Conservation (phyloP, 1,284 basidiomycete genomes). For the Malassezia restricta region DNA sequence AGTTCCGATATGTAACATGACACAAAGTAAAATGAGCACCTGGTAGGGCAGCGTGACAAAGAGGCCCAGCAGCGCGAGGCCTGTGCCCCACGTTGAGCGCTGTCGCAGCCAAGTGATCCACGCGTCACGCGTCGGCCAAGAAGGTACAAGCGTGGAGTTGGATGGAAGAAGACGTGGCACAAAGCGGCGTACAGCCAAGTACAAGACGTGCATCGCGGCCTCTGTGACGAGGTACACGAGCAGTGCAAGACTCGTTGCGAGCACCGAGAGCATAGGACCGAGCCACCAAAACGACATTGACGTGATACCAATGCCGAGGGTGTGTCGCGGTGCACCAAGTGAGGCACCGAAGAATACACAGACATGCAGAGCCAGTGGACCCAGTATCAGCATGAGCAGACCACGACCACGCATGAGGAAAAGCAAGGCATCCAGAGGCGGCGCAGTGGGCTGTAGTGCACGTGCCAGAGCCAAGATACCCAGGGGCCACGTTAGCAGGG, state of each 20-base stretch:
- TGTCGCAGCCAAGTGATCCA: not conserved
- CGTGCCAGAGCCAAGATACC: conserved; percentile 17
- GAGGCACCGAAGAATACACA: not conserved
- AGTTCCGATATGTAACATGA: conserved; percentile 57
- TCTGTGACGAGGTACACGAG: not conserved
- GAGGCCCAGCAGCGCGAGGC: conserved; percentile 55
- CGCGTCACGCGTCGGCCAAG: not conserved
- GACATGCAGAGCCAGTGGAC: not conserved
- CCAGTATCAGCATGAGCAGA: not conserved
- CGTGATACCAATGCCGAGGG: conserved; percentile 3
- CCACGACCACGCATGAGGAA: not conserved
- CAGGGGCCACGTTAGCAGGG: conserved; percentile 26
- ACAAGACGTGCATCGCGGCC: not conserved
- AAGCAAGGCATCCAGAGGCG: conserved; percentile 2
- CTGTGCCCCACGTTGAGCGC: not conserved
- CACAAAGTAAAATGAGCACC: conserved; percentile 70
- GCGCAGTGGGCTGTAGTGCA: not conserved
- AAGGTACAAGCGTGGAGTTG: not conserved
- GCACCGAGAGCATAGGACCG: conserved; percentile 14
- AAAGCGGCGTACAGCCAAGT: not conserved
- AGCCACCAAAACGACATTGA: conserved; percentile 5
- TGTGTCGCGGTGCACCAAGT: not conserved
- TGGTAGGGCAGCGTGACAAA: conserved; percentile 73
- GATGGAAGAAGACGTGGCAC: not conserved
- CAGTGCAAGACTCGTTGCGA: conserved; percentile 8